These are phyloP conservation scores for Trametes villosa DNA, from an alignment of 768 basidiomycete genomes.

Conservation along the genomic window DNA sequence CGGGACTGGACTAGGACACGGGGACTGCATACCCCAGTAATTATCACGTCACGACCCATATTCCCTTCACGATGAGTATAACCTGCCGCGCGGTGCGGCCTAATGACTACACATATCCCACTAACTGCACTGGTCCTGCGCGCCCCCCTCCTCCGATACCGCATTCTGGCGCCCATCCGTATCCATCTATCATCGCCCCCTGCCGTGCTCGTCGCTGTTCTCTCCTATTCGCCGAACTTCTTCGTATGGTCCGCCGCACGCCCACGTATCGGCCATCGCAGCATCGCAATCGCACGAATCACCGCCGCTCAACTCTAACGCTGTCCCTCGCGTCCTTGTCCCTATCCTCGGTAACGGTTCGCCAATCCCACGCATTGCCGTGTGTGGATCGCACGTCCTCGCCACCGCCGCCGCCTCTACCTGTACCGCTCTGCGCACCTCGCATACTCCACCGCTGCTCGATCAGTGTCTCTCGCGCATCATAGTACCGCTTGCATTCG, in stretches of 20 bases:
- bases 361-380: slow-evolving; percentile 18
- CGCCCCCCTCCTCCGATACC: slow-evolving; percentile 3
- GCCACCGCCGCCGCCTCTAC: background rate
- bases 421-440: background rate
- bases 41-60: slow-evolving; percentile 26
- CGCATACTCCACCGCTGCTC: background rate
- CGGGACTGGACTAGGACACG: slow-evolving; percentile 9
- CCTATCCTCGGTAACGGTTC: slow-evolving; percentile 2
- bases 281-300: slow-evolving; percentile 19
- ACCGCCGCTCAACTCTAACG: background rate
- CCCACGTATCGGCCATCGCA: slow-evolving; percentile 15
- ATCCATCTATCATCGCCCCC: slow-evolving; percentile 18
- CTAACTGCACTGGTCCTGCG: slow-evolving; percentile 5
- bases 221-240: slow-evolving; percentile 8
- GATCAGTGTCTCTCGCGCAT: background rate
- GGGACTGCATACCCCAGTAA: slow-evolving; percentile 22
- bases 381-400: background rate
- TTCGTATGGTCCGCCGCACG: background rate
- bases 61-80: slow-evolving; percentile 25
- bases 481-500: slow-evolving; percentile 18
- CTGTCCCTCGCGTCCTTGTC: background rate
- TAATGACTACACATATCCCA: slow-evolving; percentile 26
- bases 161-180: slow-evolving; percentile 9
- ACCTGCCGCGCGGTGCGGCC: slow-evolving; percentile 24
- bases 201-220: slow-evolving; percentile 3